phyloP scores from a whole-genome alignment of 805 yeast species.

The Ogataea salicorniae region DNA sequence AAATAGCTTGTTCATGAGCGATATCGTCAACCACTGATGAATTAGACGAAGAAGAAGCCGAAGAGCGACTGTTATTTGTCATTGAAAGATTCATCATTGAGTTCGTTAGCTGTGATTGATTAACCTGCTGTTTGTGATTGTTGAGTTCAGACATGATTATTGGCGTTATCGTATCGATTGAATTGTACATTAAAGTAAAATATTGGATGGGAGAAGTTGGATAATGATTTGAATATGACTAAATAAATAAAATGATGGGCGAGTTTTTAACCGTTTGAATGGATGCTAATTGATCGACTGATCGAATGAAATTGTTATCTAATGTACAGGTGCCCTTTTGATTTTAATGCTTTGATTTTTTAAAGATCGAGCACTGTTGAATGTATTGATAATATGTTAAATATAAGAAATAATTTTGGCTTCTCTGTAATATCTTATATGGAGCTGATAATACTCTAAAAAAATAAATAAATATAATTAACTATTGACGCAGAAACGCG shows the following conservation, averaged over 20 bases:
- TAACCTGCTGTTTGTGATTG: conserved; percentile 2
- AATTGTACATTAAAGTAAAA: conserved; percentile 11
- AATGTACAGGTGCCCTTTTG: too few species aligned
- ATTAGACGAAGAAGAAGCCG: conserved; percentile 7
- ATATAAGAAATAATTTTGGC: too few species aligned
- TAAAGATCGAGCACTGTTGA: too few species aligned
- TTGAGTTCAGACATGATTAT: conserved; percentile 3
- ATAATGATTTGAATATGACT: background rate
- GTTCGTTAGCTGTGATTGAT: conserved; percentile 2
- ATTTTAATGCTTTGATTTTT: too few species aligned
- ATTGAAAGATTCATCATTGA: conserved; percentile 13
- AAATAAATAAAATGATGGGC: background rate
- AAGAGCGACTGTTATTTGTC: conserved; percentile 2
- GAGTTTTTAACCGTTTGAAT: too few species aligned
- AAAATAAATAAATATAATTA: too few species aligned
- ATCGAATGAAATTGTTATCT: too few species aligned
- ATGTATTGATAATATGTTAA: too few species aligned
- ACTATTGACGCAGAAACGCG: too few species aligned
- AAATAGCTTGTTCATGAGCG: conserved; percentile 11
- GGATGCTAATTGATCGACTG: too few species aligned
- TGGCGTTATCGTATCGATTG: conserved; percentile 16
- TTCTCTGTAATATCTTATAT: too few species aligned
- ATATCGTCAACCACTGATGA: background rate
- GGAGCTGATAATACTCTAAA: too few species aligned
- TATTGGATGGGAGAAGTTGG: background rate